Base-by-base conservation (phyloP, 495 filamentous ascomycete species). In the Aspergillus kassunensis region DNA sequence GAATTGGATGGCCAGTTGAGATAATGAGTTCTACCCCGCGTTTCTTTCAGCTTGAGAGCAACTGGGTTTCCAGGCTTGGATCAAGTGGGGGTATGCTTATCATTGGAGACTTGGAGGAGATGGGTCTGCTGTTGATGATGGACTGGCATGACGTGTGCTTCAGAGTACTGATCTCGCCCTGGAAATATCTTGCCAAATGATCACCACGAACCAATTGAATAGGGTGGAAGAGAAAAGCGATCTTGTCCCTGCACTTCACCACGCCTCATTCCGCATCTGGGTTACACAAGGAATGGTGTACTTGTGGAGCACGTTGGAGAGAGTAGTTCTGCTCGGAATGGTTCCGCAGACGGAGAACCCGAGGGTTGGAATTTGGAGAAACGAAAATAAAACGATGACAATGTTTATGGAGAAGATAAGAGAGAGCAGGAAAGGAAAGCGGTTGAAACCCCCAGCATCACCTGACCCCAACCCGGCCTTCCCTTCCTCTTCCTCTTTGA, bases 81-180 rank as follows among this genome's bases (percentile, higher is more conserved):
- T 24, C 18, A 6, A 53, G 31, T 45, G 31, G 50, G 33, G 50
- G 16, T 45, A 37, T 19, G 15, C 33, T 37, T 44, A 44, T 53
- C 41, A 30, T 41, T n/a, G n/a, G n/a, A n/a, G n/a, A n/a, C n/a
- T 45, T 30, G 41, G 50, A 43, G 43, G 18, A 44, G 21, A 25
- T 33, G 6, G 25, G 18, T 39, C 33, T 21, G 33, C 34, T 23
- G 12, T 15, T 9, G 6, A 11, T n/a, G 9, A 11, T 33, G 3
- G n/a, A n/a, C n/a, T n/a, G n/a, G n/a, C n/a, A n/a, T n/a, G n/a
- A n/a, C n/a, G n/a, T n/a, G n/a, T n/a, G n/a, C n/a, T n/a, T n/a
- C n/a, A n/a, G n/a, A n/a, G n/a, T n/a, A n/a, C n/a, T n/a, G n/a
- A n/a, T n/a, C n/a, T n/a, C n/a, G n/a, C n/a, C n/a, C n/a, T n/a